Evolutionary conservation across 495 filamentous ascomycete species (phyloP), one percentile per base, ranked within the genome.

Genomic region (Hypoxylon lenormandii): DNA sequence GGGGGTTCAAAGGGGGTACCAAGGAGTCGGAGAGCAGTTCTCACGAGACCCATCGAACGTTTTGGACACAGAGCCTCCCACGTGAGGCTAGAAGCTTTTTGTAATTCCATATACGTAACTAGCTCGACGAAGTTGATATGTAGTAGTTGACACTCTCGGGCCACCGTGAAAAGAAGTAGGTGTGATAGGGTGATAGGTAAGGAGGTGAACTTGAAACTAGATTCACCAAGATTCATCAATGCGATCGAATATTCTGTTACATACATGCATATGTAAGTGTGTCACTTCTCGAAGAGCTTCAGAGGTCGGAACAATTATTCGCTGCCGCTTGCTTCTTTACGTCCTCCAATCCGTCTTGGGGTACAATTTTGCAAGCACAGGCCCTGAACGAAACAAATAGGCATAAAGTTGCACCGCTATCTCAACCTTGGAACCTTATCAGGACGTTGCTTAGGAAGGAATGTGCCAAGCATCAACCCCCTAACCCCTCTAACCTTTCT

Each of bases 361-460:
- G 53, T 43, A 18, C 50, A 65, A 16, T 18, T 56, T 21, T 50
- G 18, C 52, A 47, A 38, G 18, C 2, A 46, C 30, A 33, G 7
- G 36, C 36, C 13, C 10, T 38, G 6, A 38, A 38, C 12, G 4
- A 42, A 42, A 13, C 36, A 37, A 11, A 13, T 37, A 37, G 7
- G 36, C 13, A 8, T 37, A 13, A 13, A 13, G 36, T 10, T 22
- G 5, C 16, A 47, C 43, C 43, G n/a, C 21, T 47, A 63, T 58
- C 53, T 66, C 22, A 66, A 52, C 49, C 46, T 50, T 54, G 60
- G 15, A 66, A 52, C 49, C 46, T 50, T 54, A 66, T 55, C 55
- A 11, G 55, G 45, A 33, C 7, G 16, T 18, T 28, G 16, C 58
- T 60, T 28, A 54, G 52, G 60, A 55, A 23, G 66, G 66, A 64